phyloP scores from a whole-genome alignment of 2,329 filamentous ascomycete genomes.

The Madurella fahalii region DNA sequence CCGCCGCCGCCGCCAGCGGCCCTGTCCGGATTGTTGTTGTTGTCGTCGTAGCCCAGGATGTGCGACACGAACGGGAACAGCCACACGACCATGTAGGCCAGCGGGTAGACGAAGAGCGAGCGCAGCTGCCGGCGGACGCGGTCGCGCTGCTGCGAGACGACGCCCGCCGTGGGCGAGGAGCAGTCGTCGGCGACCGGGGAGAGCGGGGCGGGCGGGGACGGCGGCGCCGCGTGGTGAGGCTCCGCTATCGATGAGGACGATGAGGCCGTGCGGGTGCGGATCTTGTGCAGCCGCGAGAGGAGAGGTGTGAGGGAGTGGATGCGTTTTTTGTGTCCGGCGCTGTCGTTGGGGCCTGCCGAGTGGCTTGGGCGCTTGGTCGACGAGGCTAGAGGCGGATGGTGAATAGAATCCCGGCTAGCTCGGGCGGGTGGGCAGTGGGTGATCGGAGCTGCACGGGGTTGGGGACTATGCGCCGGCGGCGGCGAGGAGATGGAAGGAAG shows the following conservation, averaged over 20 bases:
- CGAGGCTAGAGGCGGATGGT: background rate
- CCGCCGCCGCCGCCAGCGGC: slow-evolving; percentile 22
- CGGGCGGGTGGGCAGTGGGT: background rate
- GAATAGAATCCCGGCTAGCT: background rate
- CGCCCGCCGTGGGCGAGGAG: slow-evolving; percentile 9
- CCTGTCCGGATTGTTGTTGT: too few relatives aligned
- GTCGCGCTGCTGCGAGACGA: slow-evolving; percentile 41
- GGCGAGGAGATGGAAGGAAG: slow-evolving; percentile 3
- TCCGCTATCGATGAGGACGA: background rate
- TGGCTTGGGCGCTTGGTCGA: background rate
- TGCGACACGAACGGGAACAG: slow-evolving; percentile 65
- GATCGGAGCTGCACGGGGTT: background rate
- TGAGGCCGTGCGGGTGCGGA: too few relatives aligned
- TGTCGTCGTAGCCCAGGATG: slow-evolving; percentile 54
- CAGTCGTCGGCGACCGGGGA: background rate
- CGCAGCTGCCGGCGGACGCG: slow-evolving; percentile 65
- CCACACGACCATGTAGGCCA: slow-evolving; percentile 70
- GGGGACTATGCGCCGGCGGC: slow-evolving; percentile 11
- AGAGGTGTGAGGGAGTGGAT: too few relatives aligned
- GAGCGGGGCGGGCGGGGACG: background rate
- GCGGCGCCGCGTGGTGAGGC: background rate
- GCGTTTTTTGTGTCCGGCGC: too few relatives aligned
- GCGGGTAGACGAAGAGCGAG: slow-evolving; percentile 71
- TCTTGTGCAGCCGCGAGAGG: too few relatives aligned
- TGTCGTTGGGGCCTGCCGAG: too few relatives aligned